These are phyloP conservation scores for Graphium sp. DNA, from an alignment of 2,329 filamentous ascomycete genomes.

Conservation along the genomic window DNA sequence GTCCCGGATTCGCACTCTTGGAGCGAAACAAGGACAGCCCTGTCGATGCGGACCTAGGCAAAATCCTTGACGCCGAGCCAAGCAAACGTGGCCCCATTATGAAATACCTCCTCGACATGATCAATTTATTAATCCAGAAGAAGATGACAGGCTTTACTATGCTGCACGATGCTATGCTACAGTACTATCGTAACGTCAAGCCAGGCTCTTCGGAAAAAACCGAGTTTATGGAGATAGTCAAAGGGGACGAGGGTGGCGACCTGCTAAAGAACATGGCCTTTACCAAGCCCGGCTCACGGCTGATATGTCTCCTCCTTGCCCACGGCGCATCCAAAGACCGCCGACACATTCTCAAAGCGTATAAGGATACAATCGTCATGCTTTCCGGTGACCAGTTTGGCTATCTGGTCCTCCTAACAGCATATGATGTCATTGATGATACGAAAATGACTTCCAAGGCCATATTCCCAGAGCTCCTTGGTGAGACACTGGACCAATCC, in stretches of 20 bases:
- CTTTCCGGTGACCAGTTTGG: slow-evolving; percentile 70
- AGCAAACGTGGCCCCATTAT: slow-evolving; percentile 81
- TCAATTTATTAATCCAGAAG: slow-evolving; percentile 89
- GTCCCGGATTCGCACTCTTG: slow-evolving; percentile 77
- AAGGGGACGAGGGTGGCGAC: slow-evolving; percentile 81
- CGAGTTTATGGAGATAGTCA: slow-evolving; percentile 80
- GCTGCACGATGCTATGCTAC: slow-evolving; percentile 94
- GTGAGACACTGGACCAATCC: slow-evolving; percentile 46
- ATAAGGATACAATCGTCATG: slow-evolving; percentile 74
- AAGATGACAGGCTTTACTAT: slow-evolving; percentile 94
- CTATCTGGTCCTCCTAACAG: slow-evolving; percentile 67
- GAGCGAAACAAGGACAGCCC: slow-evolving; percentile 38
- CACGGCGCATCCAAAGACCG: slow-evolving; percentile 84
- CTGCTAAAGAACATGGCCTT: slow-evolving; percentile 92
- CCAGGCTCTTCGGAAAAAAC: slow-evolving; percentile 64
- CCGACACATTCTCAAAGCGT: slow-evolving; percentile 72
- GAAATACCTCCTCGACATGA: slow-evolving; percentile 68
- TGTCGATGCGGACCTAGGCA: slow-evolving; percentile 48
- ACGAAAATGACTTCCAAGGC: slow-evolving; percentile 76
- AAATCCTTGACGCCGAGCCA: slow-evolving; percentile 60
- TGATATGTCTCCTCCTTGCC: slow-evolving; percentile 69
- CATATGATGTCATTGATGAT: slow-evolving; percentile 86
- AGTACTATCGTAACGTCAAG: slow-evolving; percentile 76
- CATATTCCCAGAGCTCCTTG: slow-evolving; percentile 74
- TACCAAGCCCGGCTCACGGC: slow-evolving; percentile 69